phyloP scores from a whole-genome alignment of 306 rosid species.

The peach (Prunus persica) region DNA sequence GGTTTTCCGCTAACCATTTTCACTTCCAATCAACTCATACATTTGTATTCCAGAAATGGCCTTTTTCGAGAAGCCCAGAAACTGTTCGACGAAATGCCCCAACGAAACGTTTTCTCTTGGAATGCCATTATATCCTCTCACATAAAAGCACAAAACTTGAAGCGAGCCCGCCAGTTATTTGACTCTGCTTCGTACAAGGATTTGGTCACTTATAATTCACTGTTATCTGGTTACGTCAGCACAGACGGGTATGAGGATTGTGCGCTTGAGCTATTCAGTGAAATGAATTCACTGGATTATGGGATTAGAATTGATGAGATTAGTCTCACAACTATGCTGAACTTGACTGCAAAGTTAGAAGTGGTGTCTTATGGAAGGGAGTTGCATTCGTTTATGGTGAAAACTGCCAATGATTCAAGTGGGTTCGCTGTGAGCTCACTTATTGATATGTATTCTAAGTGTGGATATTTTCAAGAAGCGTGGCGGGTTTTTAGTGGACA shows the following conservation, averaged over 20 bases:
- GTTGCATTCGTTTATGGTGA: slow-evolving; percentile 74
- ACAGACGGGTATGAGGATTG: slow-evolving; percentile 42
- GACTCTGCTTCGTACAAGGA: slow-evolving; percentile 48
- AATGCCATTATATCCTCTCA: slow-evolving; percentile 59
- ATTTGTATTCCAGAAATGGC: slow-evolving; percentile 39
- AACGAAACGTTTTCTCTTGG: slow-evolving; percentile 68
- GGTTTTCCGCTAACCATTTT: slow-evolving; percentile 44
- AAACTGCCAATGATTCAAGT: slow-evolving; percentile 55
- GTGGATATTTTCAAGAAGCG: slow-evolving; percentile 59
- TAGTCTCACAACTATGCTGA: slow-evolving; percentile 61
- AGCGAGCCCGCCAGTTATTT: slow-evolving; percentile 48
- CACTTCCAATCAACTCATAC: slow-evolving; percentile 60
- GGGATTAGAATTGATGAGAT: slow-evolving; percentile 53
- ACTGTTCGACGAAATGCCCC: slow-evolving; percentile 72
- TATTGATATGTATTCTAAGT: slow-evolving; percentile 75
- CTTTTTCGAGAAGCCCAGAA: slow-evolving; percentile 46
- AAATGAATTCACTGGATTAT: slow-evolving; percentile 48
- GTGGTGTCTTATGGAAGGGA: slow-evolving; percentile 52
- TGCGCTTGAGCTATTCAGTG: slow-evolving; percentile 54
- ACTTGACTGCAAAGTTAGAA: slow-evolving; percentile 51
- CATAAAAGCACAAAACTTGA: slow-evolving; percentile 53
- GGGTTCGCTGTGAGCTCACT: slow-evolving; percentile 58
- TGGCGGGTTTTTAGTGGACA: slow-evolving; percentile 35
- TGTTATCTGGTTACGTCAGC: slow-evolving; percentile 56
- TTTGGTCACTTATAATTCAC: slow-evolving; percentile 67